A percentile compares a stretch with the other conserved stretches of the same genome.
phyloP scores from a whole-genome alignment of 2,329 filamentous ascomycete species.

The Fusarium albidum region DNA sequence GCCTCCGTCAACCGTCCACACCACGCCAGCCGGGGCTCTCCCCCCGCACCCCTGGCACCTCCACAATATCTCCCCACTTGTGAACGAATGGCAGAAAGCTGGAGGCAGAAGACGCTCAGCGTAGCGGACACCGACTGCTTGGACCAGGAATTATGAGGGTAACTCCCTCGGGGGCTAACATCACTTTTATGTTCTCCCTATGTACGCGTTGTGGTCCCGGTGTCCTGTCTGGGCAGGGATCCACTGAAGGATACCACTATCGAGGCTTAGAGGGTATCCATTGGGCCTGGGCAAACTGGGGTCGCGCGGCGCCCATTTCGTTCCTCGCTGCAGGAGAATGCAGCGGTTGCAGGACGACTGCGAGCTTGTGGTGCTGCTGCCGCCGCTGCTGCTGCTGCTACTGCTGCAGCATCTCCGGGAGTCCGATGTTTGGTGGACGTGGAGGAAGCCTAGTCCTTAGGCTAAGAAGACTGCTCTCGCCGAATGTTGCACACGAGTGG shows the following conservation, averaged over 20 bases:
- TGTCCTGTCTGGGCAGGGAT: conserved; percentile 18
- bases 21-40: conserved; percentile 25
- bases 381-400: no score
- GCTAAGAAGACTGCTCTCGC: conserved; percentile 1
- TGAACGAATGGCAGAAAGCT: conserved; percentile 1
- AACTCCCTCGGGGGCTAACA: conserved; percentile 13
- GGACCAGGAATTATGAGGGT: conserved; percentile 3
- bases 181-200: not conserved
- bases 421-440: conserved; percentile 13
- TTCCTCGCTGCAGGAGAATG: conserved; percentile 32
- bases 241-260: conserved; percentile 28
- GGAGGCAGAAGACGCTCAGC: conserved; percentile 2
- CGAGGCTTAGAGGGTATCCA: no score
- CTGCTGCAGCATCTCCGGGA: conserved; percentile 31
- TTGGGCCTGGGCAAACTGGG: conserved; percentile 40
- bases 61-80: conserved; percentile 20
- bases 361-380: conserved; percentile 11
- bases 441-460: not conserved
- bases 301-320: conserved; percentile 33
- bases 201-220: conserved; percentile 10
- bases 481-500: conserved; percentile 4
- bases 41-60: conserved; percentile 17
- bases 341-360: conserved; percentile 21
- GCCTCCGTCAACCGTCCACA: conserved; percentile 36
- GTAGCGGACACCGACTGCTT: conserved; percentile 3